Conservation (phyloP, 192 early-diverging fungal genomes). For the Entomortierella beljakovae region DNA sequence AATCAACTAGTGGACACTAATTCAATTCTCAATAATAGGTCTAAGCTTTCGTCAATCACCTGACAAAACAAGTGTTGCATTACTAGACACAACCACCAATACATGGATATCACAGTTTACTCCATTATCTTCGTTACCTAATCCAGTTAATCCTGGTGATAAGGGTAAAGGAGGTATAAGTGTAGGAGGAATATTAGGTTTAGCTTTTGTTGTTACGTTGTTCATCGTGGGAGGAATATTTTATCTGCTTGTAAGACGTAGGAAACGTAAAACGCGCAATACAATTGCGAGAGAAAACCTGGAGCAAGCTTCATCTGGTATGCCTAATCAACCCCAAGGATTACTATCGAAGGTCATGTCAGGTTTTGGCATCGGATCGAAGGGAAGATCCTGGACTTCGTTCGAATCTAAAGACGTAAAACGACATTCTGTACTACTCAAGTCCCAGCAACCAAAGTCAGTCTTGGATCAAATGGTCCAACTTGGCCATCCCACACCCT, state of each 20-base stretch:
- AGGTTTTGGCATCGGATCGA: slow-evolving; percentile 9
- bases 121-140: background rate
- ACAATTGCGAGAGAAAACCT: slow-evolving; percentile 21
- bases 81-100: slow-evolving; percentile 39
- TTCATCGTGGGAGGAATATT: slow-evolving; percentile 16
- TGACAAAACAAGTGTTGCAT: slow-evolving; percentile 7
- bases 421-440: too few relatives aligned
- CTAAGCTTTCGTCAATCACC: slow-evolving; percentile 12
- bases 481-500: slow-evolving; percentile 6
- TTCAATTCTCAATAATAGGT: slow-evolving; percentile 4
- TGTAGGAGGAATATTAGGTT: slow-evolving; percentile 5
- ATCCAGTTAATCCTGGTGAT: background rate
- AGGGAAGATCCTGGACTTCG: slow-evolving; percentile 1
- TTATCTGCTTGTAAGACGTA: slow-evolving; percentile 20
- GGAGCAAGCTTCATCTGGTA: background rate
- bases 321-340: background rate
- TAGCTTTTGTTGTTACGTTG: slow-evolving; percentile 28
- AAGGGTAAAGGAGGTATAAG: background rate
- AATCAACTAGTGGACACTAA: too few relatives aligned
- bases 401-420: background rate
- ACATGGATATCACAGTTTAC: slow-evolving; percentile 30
- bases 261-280: slow-evolving; percentile 30
- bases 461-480: slow-evolving; percentile 14
- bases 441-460: slow-evolving; percentile 16
- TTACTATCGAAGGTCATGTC: background rate